A percentile compares a stretch with the other conserved stretches of the same genome.
These are phyloP conservation scores for Sporothrix humicola DNA, from an alignment of 2,329 filamentous ascomycete genomes.

Conservation along the genomic window DNA sequence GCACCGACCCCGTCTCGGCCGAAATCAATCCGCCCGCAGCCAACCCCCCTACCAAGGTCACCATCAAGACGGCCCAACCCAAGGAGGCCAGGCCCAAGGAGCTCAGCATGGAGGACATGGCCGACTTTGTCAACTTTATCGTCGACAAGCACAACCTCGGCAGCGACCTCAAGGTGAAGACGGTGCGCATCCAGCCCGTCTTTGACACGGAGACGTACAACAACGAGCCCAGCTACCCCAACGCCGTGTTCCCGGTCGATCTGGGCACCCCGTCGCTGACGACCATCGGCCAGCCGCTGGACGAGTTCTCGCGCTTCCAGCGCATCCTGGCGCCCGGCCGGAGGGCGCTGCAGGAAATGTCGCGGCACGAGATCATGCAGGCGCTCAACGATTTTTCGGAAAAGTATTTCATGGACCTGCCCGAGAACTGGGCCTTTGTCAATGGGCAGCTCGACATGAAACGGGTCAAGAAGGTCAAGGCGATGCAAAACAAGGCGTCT, in stretches of 20 bases:
- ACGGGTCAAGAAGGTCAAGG: background rate
- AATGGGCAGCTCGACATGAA: background rate
- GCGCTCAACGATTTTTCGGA: constrained; percentile 30
- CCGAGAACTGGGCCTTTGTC: constrained; percentile 2
- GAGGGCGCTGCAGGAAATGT: background rate
- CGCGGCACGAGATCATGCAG: background rate
- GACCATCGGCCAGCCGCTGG: background rate
- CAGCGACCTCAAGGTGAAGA: constrained; percentile 39
- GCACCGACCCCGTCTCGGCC: too few relatives aligned
- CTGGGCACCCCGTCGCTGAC: constrained; percentile 31
- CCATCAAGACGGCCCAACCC: too few relatives aligned
- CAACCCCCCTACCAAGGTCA: too few relatives aligned
- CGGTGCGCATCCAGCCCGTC: constrained; percentile 19
- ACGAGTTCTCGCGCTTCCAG: background rate
- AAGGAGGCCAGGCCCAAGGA: background rate
- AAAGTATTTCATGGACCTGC: background rate
- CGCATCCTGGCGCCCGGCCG: constrained; percentile 18
- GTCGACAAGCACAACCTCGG: constrained; percentile 41
- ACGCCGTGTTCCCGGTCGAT: constrained; percentile 37
- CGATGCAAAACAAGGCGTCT: background rate
- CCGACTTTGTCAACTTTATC: constrained; percentile 40
- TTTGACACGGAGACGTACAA: constrained; percentile 13
- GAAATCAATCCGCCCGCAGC: too few relatives aligned
- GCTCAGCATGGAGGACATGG: background rate
- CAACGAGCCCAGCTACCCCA: constrained; percentile 18